Conservation (phyloP, 1,284 basidiomycete genomes). For the Cryptococcus neoformans region DNA sequence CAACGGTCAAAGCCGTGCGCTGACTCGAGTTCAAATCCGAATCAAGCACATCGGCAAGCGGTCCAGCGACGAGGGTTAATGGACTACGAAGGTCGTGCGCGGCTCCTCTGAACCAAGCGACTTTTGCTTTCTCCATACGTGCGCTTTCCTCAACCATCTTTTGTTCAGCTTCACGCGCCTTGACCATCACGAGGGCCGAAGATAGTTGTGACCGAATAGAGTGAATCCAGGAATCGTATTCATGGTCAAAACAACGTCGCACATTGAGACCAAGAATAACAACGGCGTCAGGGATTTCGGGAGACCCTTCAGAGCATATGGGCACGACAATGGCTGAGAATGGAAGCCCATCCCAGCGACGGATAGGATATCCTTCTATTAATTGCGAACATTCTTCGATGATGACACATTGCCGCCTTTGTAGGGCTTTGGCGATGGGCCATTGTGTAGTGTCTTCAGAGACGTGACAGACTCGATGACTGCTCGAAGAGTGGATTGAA, state of each 20-base stretch:
- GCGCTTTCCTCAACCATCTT: conserved; percentile 40
- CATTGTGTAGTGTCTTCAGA: conserved; percentile 20
- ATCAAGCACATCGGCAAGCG: conserved; percentile 38
- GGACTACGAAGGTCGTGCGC: conserved; percentile 48
- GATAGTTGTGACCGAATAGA: conserved; percentile 37
- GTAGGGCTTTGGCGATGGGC: conserved; percentile 42
- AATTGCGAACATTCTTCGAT: conserved; percentile 40
- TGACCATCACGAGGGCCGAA: conserved; percentile 33
- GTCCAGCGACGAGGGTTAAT: conserved; percentile 40
- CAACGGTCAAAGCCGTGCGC: conserved; percentile 28
- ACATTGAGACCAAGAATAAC: conserved; percentile 50
- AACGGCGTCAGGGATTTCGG: conserved; percentile 42
- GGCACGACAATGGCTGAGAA: conserved; percentile 47
- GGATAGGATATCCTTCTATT: conserved; percentile 35
- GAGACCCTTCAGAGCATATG: conserved; percentile 37
- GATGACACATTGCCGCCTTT: conserved; percentile 37
- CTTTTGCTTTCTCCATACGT: conserved; percentile 47
- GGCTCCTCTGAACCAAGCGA: conserved; percentile 45
- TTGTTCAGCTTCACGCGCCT: conserved; percentile 43
- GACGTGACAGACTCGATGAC: conserved; percentile 17
- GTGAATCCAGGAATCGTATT: conserved; percentile 42
- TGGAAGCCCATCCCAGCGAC: conserved; percentile 46
- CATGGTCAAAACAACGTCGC: conserved; percentile 35
- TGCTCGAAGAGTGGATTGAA: conserved; percentile 34
- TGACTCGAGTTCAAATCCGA: conserved; percentile 19